These are phyloP conservation scores for Flaveria floridana DNA, from an alignment of 140 eudicot genomes.

Conservation along the genomic window DNA sequence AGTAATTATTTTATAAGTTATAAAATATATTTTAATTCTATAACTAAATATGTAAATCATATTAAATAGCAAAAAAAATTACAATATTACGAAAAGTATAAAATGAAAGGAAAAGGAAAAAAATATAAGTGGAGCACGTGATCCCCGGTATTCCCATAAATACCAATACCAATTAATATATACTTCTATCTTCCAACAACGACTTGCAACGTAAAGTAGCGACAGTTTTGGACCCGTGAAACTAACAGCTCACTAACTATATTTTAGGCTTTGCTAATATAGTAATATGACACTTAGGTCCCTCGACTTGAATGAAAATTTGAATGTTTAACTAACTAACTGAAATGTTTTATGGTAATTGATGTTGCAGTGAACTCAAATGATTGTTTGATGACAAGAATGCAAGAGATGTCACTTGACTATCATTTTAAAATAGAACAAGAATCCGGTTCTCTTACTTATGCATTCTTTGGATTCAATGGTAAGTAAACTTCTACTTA, in stretches of 20 bases:
- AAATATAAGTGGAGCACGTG: background rate
- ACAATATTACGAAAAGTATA: too few relatives aligned
- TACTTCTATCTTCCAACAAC: background rate
- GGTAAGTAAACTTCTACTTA: background rate
- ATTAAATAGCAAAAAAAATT: too few relatives aligned
- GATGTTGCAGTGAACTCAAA: conserved; percentile 8
- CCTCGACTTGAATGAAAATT: background rate
- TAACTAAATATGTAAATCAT: too few relatives aligned
- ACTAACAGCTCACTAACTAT: background rate
- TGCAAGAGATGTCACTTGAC: conserved; percentile 20
- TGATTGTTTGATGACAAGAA: conserved; percentile 18
- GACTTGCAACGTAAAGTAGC: background rate
- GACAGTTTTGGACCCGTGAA: background rate
- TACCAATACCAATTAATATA: background rate
- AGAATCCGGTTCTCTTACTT: background rate
- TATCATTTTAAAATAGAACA: conserved; percentile 9
- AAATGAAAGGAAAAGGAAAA: too few relatives aligned
- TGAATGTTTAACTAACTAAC: background rate
- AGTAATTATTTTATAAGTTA: too few relatives aligned
- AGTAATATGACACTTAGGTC: background rate
- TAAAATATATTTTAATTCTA: too few relatives aligned
- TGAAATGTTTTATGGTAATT: background rate
- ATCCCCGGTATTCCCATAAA: background rate
- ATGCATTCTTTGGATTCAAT: conserved; percentile 5
- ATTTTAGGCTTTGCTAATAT: background rate